Conservation (phyloP, 192 early-diverging fungal species). For the Haplosporangium gracile region DNA sequence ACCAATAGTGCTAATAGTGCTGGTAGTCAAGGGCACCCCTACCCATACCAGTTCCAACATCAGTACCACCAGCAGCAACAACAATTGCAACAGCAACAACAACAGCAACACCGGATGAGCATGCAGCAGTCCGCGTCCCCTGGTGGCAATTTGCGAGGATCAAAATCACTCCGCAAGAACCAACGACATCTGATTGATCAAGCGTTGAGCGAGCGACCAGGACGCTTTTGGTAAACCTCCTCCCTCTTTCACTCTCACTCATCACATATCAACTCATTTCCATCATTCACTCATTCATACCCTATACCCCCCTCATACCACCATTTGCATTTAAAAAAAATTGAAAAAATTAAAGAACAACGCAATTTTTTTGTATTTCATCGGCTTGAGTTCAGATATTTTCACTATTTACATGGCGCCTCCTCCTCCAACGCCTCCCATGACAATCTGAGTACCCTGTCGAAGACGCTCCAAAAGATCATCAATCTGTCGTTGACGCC, state of each 20-base stretch:
- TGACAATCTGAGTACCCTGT: constrained; percentile 26
- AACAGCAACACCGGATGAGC: background rate
- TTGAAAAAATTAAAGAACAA: background rate
- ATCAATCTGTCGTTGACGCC: background rate
- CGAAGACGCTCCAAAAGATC: constrained; percentile 25
- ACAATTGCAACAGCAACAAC: background rate
- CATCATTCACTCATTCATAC: background rate
- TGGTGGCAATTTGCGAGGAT: background rate
- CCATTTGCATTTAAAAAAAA: background rate
- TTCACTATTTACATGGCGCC: background rate
- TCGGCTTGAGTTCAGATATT: background rate
- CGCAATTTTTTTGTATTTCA: background rate
- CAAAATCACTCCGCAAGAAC: constrained; percentile 32
- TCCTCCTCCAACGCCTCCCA: constrained; percentile 14
- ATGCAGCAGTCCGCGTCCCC: background rate
- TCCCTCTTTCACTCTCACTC: background rate
- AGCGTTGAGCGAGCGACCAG: constrained; percentile 15
- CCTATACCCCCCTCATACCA: constrained; percentile 1
- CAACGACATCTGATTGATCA: constrained; percentile 44
- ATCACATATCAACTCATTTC: background rate
- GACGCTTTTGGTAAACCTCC: constrained; percentile 8
- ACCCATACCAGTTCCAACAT: background rate
- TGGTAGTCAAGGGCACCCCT: constrained; percentile 13
- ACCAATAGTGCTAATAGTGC: constrained; percentile 31
- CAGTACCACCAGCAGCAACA: background rate